A percentile compares a stretch with the other conserved stretches of the same genome.
These are phyloP conservation scores for Mucuna pruriens DNA, from an alignment of 306 rosid genomes.

Conservation along the genomic window DNA sequence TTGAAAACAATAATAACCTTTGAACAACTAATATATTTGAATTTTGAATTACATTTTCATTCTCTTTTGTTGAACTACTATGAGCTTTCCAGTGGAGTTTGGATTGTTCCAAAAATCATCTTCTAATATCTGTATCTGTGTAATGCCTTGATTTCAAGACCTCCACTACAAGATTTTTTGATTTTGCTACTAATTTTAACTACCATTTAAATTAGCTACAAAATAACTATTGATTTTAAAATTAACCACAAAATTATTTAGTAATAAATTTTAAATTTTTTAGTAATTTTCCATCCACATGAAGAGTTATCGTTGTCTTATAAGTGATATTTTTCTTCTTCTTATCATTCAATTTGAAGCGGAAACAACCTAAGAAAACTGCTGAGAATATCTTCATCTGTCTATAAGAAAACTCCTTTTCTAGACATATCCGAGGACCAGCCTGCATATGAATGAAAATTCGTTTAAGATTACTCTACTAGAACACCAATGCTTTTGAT, in stretches of 20 bases:
- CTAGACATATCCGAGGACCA: constrained; percentile 83
- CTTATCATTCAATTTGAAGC: constrained; percentile 66
- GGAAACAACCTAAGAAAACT: constrained; percentile 57
- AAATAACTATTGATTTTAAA: too few species aligned
- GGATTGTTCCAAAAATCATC: not conserved
- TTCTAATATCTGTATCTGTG: constrained; percentile 46
- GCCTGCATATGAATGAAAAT: constrained; percentile 57
- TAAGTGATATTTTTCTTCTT: constrained; percentile 63
- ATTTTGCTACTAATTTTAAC: too few species aligned
- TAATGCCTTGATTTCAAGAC: constrained; percentile 63
- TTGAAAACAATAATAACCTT: not conserved
- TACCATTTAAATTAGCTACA: too few species aligned
- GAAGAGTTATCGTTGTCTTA: constrained; percentile 82
- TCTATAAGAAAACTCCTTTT: constrained; percentile 88
- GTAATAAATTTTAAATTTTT: too few species aligned
- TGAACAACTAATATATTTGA: not conserved
- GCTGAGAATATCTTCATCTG: constrained; percentile 86
- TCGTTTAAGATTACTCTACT: constrained; percentile 4
- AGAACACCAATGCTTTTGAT: not conserved
- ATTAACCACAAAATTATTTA: too few species aligned
- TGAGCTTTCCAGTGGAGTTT: constrained; percentile 2
- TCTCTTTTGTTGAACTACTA: not conserved
- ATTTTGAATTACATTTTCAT: not conserved
- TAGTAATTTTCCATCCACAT: too few species aligned
- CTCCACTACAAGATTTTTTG: too few species aligned